Evolutionary conservation across 805 yeast species (phyloP), one percentile per base, ranked within the genome.

Genomic region (Metschnikowia similis): DNA sequence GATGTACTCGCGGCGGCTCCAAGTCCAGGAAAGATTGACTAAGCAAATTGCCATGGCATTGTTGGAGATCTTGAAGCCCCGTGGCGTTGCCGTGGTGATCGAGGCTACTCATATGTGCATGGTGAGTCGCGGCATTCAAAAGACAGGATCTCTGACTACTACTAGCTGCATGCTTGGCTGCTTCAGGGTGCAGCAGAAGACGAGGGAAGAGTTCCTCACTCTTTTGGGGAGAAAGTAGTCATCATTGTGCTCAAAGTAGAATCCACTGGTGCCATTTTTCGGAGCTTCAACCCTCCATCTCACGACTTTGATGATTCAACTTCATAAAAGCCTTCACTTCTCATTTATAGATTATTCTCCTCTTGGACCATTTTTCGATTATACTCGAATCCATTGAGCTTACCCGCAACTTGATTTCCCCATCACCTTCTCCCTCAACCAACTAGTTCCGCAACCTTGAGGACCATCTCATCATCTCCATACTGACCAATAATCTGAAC

Each of bases 101-200:
- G 99, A 94, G 70, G 97, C 97, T 16, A 82, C 92, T 2, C 99
- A 94, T 66, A 94, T 94, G 99, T 94, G 99, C 69, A 94, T 94
- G 99, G 98, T 92, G 28, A 89, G 96, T 66, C 81, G 99, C 65
- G 99, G 99, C 49, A 89, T 94, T 28, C 97, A 94, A 68, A 94
- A 94, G 69, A 83, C 96, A 0, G 97, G 98, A 1, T 87, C 96
- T 16, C 80, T 87, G 16, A 94, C 99, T 2, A 84, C 90, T 32
- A 94, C 99, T 16, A 88, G 96, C 62, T 92, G 98, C 65, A 92
- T 94, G 97, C 78, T 94, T 60, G 99, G 99, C 8, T 87, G 96
- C 57, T 94, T 94, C 76, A 80, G 97, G 63, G 87, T 84, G 49
- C 89, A 89, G 39, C 97, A 91, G 67, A 89, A 89, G 75, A 94